These are phyloP conservation scores for Russula ochroleuca DNA, from an alignment of 768 basidiomycete species.

Conservation along the genomic window DNA sequence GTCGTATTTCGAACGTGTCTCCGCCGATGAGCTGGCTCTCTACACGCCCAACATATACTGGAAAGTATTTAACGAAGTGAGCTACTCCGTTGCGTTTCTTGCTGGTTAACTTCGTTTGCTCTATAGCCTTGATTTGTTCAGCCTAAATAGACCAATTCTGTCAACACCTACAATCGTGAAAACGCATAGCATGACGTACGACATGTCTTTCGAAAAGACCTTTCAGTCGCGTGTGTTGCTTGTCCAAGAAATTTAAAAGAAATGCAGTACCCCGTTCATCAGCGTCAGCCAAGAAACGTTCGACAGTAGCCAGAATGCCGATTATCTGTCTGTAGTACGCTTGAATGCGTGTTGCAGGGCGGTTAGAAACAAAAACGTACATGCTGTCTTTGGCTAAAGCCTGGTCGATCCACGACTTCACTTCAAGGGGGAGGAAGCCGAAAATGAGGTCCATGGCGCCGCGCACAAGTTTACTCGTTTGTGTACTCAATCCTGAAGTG, in stretches of 20 bases:
- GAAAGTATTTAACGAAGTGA: conserved; percentile 90
- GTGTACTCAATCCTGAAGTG: conserved; percentile 56
- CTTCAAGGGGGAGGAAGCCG: conserved; percentile 79
- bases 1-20: conserved; percentile 72
- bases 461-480: conserved; percentile 75
- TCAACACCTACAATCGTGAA: conserved; percentile 10
- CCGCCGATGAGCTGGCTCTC: conserved; percentile 80
- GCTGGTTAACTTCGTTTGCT: conserved; percentile 84
- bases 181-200: conserved; percentile 39
- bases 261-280: conserved; percentile 79
- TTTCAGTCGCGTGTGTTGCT: conserved; percentile 75
- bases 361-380: conserved; percentile 40
- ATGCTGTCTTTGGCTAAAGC: conserved; percentile 71
- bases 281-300: conserved; percentile 70
- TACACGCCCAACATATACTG: conserved; percentile 76
- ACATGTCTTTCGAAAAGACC: conserved; percentile 73
- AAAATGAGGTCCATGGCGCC: conserved; percentile 94
- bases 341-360: not conserved
- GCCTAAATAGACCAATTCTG: conserved; percentile 43
- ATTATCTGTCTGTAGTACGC: conserved; percentile 63
- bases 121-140: conserved; percentile 83
- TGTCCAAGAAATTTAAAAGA: conserved; percentile 65
- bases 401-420: conserved; percentile 81
- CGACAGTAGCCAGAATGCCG: conserved; percentile 74
- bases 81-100: conserved; percentile 92